Evolutionary conservation across 192 early-diverging fungal species (phyloP).

Genomic region (Gaertneriomyces sp.): DNA sequence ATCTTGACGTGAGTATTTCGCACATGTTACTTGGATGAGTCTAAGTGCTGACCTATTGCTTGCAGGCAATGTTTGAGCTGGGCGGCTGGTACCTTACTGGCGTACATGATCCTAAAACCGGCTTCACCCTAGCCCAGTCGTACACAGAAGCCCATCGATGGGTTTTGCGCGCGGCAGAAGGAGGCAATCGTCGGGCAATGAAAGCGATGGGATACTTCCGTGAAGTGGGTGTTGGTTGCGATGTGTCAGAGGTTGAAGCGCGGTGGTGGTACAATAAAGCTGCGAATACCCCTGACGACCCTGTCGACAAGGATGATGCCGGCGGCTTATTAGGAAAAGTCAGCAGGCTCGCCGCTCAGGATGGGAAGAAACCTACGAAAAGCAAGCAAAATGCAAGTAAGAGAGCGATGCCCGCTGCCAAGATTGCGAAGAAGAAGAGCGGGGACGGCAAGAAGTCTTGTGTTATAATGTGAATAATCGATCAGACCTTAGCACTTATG

Average conservation of each 20-base stretch:
- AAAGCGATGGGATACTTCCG: constrained; percentile 89
- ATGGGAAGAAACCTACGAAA: no score
- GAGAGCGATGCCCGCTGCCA: no score
- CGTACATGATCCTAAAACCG: constrained; percentile 47
- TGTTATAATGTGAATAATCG: no score
- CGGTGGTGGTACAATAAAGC: constrained; percentile 56
- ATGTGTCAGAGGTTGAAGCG: constrained; percentile 49
- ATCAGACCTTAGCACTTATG: no score
- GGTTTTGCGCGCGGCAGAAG: constrained; percentile 75
- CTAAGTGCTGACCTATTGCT: not conserved
- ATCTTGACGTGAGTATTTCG: constrained; percentile 42
- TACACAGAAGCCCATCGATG: constrained; percentile 77
- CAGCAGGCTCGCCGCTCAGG: no score
- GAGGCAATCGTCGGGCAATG: constrained; percentile 74
- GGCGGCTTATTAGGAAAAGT: no score
- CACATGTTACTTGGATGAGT: not conserved
- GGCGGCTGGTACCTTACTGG: constrained; percentile 83
- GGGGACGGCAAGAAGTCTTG: no score
- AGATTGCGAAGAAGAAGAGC: no score
- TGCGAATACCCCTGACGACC: constrained; percentile 31
- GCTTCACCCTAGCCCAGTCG: constrained; percentile 50
- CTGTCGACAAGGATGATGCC: not conserved
- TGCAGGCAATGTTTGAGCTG: constrained; percentile 81
- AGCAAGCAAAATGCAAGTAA: no score
- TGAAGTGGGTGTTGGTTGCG: constrained; percentile 71